These are phyloP conservation scores for Coniochaeta prunicola DNA, from an alignment of 2,329 filamentous ascomycete genomes.

Conservation along the genomic window DNA sequence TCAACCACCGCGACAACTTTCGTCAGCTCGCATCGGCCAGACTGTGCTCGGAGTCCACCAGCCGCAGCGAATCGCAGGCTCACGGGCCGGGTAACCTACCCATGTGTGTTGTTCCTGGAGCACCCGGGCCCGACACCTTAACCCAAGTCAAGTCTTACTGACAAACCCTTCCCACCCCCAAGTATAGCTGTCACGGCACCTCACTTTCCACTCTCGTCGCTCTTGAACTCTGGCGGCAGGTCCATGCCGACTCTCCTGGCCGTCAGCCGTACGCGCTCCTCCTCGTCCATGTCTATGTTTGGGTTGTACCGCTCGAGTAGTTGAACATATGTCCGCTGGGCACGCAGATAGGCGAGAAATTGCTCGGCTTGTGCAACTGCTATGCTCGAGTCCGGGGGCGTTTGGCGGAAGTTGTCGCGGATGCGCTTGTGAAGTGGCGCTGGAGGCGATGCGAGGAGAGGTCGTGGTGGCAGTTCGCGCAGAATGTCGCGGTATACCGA, in stretches of 20 bases:
- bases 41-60: too few relatives aligned
- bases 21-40: too few relatives aligned
- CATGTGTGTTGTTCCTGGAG: too few relatives aligned
- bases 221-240: constrained; percentile 57
- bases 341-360: constrained; percentile 69
- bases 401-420: constrained; percentile 48
- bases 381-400: constrained; percentile 19
- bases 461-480: constrained; percentile 75
- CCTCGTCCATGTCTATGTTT: constrained; percentile 77
- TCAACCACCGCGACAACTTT: too few relatives aligned
- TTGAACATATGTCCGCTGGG: constrained; percentile 77
- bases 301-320: constrained; percentile 91
- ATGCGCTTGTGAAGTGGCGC: constrained; percentile 66
- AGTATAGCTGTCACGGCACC: neutral
- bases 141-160: neutral
- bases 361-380: constrained; percentile 56
- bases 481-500: constrained; percentile 83
- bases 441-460: constrained; percentile 45
- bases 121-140: neutral
- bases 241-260: constrained; percentile 88
- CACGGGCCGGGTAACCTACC: too few relatives aligned
- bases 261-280: constrained; percentile 77
- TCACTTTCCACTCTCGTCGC: constrained; percentile 10
- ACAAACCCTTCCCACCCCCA: too few relatives aligned
- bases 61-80: too few relatives aligned